These are phyloP conservation scores for Euphrasia confusa DNA, from an alignment of 257 asterid species.

Conservation along the genomic window DNA sequence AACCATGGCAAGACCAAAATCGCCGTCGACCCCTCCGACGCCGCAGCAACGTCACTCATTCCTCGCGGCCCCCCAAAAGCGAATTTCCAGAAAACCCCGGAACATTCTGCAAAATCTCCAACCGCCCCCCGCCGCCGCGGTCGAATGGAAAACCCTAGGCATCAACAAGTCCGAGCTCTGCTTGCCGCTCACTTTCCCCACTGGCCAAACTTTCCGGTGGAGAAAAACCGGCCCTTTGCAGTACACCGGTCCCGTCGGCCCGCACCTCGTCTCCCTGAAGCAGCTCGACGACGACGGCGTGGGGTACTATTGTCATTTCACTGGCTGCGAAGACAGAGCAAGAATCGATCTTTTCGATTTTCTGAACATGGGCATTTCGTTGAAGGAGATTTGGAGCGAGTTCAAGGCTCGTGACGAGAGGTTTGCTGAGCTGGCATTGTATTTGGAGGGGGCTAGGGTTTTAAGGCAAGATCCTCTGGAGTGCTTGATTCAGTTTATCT, in stretches of 20 bases:
- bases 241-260: slow-evolving; percentile 74
- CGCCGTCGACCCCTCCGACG: slow-evolving; percentile 17
- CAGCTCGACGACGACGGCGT: slow-evolving; percentile 59
- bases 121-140: slow-evolving; percentile 27
- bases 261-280: slow-evolving; percentile 77
- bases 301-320: slow-evolving; percentile 50
- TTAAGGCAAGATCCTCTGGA: slow-evolving; percentile 88
- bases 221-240: slow-evolving; percentile 68
- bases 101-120: slow-evolving; percentile 37
- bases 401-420: slow-evolving; percentile 69
- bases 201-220: slow-evolving; percentile 98
- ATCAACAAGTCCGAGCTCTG: slow-evolving; percentile 66
- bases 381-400: slow-evolving; percentile 64
- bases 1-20: slow-evolving; percentile 36
- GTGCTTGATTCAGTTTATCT: slow-evolving; percentile 85
- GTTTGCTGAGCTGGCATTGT: slow-evolving; percentile 62
- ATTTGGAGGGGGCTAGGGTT: slow-evolving; percentile 89
- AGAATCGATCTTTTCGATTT: slow-evolving; percentile 57
- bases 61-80: not conserved
- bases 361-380: slow-evolving; percentile 65
- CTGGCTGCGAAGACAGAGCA: slow-evolving; percentile 37
- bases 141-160: slow-evolving; percentile 60
- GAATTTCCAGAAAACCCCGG: slow-evolving; percentile 40
- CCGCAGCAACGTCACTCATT: no score
- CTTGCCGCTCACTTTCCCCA: slow-evolving; percentile 90